Conservation (phyloP, 441 rosid species). For the Euphorbia schlechtendalii region DNA sequence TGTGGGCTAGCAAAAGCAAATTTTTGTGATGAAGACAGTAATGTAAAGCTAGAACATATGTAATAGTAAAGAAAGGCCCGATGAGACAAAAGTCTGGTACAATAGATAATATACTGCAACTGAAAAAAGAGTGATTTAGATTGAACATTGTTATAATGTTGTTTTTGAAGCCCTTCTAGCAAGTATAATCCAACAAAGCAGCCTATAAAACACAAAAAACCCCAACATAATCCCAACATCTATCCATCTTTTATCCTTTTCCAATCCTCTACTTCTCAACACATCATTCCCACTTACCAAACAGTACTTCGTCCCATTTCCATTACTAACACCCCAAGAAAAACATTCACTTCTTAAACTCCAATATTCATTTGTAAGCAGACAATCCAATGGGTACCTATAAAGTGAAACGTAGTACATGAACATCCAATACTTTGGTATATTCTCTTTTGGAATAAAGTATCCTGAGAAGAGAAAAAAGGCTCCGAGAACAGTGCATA, state of each 20-base stretch:
- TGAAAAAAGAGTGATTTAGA: neutral
- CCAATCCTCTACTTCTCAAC: slow-evolving; percentile 63
- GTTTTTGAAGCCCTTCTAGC: slow-evolving; percentile 59
- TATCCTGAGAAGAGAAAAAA: slow-evolving; percentile 83
- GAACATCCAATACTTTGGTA: slow-evolving; percentile 78
- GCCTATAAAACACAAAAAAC: slow-evolving; percentile 67
- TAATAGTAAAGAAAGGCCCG: too few species aligned
- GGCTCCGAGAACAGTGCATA: slow-evolving; percentile 68
- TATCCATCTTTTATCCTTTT: slow-evolving; percentile 57
- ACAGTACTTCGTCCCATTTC: slow-evolving; percentile 24
- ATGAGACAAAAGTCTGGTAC: too few species aligned
- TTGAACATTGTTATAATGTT: slow-evolving; percentile 22
- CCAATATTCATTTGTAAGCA: slow-evolving; percentile 81
- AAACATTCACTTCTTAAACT: slow-evolving; percentile 51
- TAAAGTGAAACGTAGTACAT: slow-evolving; percentile 76
- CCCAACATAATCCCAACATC: slow-evolving; percentile 86
- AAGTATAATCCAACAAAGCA: slow-evolving; percentile 79
- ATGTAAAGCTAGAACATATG: too few species aligned
- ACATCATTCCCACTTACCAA: slow-evolving; percentile 66
- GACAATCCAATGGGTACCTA: slow-evolving; percentile 71
- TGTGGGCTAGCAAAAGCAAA: too few species aligned
- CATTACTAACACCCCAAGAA: slow-evolving; percentile 29
- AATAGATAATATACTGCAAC: too few species aligned
- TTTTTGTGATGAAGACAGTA: too few species aligned
- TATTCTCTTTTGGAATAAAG: slow-evolving; percentile 68